Conservation (phyloP, 164 flowering plant genomes). For the Magnolia changhungtana region DNA sequence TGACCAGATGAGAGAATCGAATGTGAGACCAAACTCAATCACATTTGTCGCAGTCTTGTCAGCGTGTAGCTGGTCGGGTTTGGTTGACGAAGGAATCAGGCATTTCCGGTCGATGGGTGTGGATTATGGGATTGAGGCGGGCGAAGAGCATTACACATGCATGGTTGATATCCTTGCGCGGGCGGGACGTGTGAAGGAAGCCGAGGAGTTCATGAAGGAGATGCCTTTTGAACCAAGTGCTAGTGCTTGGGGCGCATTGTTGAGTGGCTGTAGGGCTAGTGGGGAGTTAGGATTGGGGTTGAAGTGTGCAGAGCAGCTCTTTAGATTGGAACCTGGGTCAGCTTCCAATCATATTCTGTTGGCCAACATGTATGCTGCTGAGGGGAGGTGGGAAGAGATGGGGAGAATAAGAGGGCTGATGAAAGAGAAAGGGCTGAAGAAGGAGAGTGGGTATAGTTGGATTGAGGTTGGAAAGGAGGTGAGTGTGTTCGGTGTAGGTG, state of each 20-base stretch:
- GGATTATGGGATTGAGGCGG: slow-evolving; percentile 10
- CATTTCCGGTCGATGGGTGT: slow-evolving; percentile 14
- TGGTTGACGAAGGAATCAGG: slow-evolving; percentile 15
- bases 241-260: slow-evolving; percentile 21
- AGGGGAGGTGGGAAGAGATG: slow-evolving; percentile 22
- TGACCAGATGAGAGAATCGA: slow-evolving; percentile 12
- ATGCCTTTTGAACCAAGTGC: slow-evolving; percentile 26
- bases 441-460: slow-evolving; percentile 25
- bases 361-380: slow-evolving; percentile 26
- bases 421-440: slow-evolving; percentile 19
- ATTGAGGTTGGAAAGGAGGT: slow-evolving; percentile 17
- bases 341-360: slow-evolving; percentile 20
- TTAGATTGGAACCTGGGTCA: slow-evolving; percentile 18
- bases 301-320: slow-evolving; percentile 21
- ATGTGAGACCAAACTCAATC: slow-evolving; percentile 13
- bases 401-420: slow-evolving; percentile 15
- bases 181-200: slow-evolving; percentile 18
- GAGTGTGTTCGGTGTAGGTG: slow-evolving; percentile 21
- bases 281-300: slow-evolving; percentile 15
- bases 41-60: slow-evolving; percentile 19
- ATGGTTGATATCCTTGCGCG: slow-evolving; percentile 20
- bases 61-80: slow-evolving; percentile 22
- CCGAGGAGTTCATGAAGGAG: slow-evolving; percentile 14
- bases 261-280: slow-evolving; percentile 13
- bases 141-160: slow-evolving; percentile 19